These are phyloP conservation scores for Primulina tabacum DNA, from an alignment of 257 asterid genomes.

Conservation along the genomic window DNA sequence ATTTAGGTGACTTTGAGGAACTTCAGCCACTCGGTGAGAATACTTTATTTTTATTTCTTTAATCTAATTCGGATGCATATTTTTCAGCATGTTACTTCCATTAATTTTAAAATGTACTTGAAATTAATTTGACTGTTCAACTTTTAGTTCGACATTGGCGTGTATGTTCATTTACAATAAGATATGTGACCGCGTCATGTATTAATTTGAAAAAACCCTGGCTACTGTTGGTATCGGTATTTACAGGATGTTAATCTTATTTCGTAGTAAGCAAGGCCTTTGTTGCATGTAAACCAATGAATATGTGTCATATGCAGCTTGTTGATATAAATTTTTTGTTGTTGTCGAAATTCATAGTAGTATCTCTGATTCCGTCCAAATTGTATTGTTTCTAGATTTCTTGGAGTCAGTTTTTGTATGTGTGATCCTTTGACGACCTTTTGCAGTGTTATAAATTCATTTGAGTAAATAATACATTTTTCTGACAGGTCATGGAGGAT, in stretches of 20 bases:
- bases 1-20: conserved; percentile 91
- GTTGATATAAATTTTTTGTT: too few species aligned
- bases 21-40: conserved; percentile 85
- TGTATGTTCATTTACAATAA: not conserved
- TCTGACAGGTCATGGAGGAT: conserved; percentile 89
- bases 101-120: conserved; percentile 18
- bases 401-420: not conserved
- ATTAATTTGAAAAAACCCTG: too few species aligned
- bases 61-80: conserved; percentile 23
- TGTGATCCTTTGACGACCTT: conserved; percentile 17
- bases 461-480: conserved; percentile 8
- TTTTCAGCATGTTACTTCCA: conserved; percentile 6
- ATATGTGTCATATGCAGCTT: too few species aligned
- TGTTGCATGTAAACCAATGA: too few species aligned
- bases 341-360: too few species aligned
- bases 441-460: conserved; percentile 10
- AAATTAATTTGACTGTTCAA: not conserved
- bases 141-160: conserved; percentile 7
- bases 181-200: too few species aligned
- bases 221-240: too few species aligned
- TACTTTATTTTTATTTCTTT: not conserved
- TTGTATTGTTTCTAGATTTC: not conserved
- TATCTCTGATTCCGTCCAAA: not conserved
- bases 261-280: too few species aligned
- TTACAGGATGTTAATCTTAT: too few species aligned